These are phyloP conservation scores for Aureobasidium sp. DNA, from an alignment of 2,329 filamentous ascomycete species.

Conservation along the genomic window DNA sequence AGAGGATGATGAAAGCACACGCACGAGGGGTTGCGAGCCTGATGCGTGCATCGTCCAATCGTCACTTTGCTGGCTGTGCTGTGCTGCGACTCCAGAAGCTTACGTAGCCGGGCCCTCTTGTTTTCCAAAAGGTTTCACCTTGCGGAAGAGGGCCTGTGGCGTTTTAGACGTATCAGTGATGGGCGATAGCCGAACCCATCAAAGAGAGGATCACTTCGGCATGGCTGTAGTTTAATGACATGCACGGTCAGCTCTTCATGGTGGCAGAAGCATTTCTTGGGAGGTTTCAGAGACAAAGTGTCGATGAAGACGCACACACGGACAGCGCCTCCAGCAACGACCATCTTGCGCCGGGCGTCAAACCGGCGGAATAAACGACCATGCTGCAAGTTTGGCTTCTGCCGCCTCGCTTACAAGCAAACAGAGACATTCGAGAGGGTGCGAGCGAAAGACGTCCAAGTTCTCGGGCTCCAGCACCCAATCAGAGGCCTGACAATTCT, in stretches of 20 bases:
- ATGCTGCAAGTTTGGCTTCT: conserved; percentile 5
- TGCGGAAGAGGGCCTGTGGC: conserved; percentile 7
- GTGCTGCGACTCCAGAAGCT: conserved; percentile 7
- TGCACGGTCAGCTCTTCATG: conserved; percentile 11
- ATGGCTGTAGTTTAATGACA: conserved; percentile 13
- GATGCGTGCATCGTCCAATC: conserved; percentile 11
- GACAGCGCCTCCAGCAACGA: conserved; percentile 6
- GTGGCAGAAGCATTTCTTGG: conserved; percentile 2
- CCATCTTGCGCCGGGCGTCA: conserved; percentile 11
- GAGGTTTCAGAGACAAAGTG: conserved; percentile 7
- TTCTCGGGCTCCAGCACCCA: conserved; percentile 3
- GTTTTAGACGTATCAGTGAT: conserved; percentile 16
- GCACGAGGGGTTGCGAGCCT: conserved; percentile 10
- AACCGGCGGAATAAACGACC: neutral
- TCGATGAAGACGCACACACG: neutral
- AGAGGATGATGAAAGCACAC: conserved; percentile 10
- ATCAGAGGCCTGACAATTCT: conserved; percentile 2
- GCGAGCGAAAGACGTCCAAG: conserved; percentile 3
- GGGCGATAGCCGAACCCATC: conserved; percentile 15
- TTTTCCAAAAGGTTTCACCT: conserved; percentile 5
- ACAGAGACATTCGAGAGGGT: neutral
- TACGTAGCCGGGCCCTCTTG: conserved; percentile 11
- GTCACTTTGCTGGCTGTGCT: conserved; percentile 8
- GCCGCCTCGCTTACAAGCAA: conserved; percentile 10
- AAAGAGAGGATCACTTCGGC: conserved; percentile 13